Conservation (phyloP, 78 protist species). For the Dictyostelium capitatum region DNA sequence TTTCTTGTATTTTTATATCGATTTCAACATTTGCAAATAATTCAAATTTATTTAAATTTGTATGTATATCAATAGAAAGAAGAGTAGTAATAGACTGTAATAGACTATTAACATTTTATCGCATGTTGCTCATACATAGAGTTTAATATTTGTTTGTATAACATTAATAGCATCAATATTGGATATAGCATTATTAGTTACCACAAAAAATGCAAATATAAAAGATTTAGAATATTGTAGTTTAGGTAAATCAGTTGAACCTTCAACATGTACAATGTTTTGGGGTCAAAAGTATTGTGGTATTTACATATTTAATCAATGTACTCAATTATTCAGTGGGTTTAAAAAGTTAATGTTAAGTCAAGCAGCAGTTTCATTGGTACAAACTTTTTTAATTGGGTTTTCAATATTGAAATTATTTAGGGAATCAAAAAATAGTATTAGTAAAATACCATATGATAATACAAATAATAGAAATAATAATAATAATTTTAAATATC, state of each 20-base stretch:
- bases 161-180: background rate
- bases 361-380: background rate
- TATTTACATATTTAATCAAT: background rate
- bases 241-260: background rate
- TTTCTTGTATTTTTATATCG: slow-evolving; percentile 15
- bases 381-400: background rate
- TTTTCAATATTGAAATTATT: background rate
- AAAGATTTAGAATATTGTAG: slow-evolving; percentile 1
- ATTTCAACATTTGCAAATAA: slow-evolving; percentile 24
- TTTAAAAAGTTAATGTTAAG: background rate
- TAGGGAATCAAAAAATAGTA: background rate
- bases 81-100: background rate
- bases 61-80: background rate
- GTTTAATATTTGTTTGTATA: background rate
- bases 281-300: slow-evolving; percentile 42
- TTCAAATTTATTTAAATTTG: background rate
- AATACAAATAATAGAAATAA: background rate
- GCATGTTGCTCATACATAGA: slow-evolving; percentile 22
- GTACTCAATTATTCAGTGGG: background rate
- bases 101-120: background rate
- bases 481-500: background rate
- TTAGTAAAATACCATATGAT: too few relatives aligned
- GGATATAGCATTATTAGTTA: background rate
- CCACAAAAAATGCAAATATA: background rate
- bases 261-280: background rate